Conservation (phyloP, 1,139 yeast species). For the Candida labiduridarum region DNA sequence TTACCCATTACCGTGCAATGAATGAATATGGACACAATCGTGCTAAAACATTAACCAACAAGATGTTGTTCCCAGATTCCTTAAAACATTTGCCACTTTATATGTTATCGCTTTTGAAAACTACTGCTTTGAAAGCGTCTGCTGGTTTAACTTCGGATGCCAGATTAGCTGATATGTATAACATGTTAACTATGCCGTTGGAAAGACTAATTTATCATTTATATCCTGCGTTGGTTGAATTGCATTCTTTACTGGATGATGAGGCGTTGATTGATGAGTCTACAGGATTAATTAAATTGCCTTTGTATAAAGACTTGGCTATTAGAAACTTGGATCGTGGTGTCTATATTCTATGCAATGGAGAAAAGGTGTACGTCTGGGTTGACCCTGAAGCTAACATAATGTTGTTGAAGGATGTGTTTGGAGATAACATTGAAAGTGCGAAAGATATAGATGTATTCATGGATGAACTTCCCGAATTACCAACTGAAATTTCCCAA, state of each 20-base stretch:
- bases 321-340: slow-evolving; percentile 64
- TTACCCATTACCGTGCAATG: slow-evolving; percentile 73
- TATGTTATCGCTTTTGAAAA: slow-evolving; percentile 69
- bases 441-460: slow-evolving; percentile 50
- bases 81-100: slow-evolving; percentile 72
- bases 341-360: slow-evolving; percentile 76
- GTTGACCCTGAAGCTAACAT: slow-evolving; percentile 73
- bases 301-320: slow-evolving; percentile 49
- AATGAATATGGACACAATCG: slow-evolving; percentile 51
- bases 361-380: slow-evolving; percentile 64
- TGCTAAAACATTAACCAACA: slow-evolving; percentile 55
- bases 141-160: slow-evolving; percentile 51
- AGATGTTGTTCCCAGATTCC: slow-evolving; percentile 81
- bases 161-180: slow-evolving; percentile 60
- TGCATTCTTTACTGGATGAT: slow-evolving; percentile 63
- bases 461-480: slow-evolving; percentile 66
- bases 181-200: slow-evolving; percentile 57
- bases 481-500: slow-evolving; percentile 68
- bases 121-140: slow-evolving; percentile 59
- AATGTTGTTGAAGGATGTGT: slow-evolving; percentile 68
- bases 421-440: slow-evolving; percentile 56
- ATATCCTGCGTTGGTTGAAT: slow-evolving; percentile 79
- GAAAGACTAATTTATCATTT: slow-evolving; percentile 64
- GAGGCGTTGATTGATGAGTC: slow-evolving; percentile 47
- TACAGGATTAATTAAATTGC: slow-evolving; percentile 54